Evolutionary conservation across 768 basidiomycete genomes (phyloP).

Genomic region (Suillus subaureus): DNA sequence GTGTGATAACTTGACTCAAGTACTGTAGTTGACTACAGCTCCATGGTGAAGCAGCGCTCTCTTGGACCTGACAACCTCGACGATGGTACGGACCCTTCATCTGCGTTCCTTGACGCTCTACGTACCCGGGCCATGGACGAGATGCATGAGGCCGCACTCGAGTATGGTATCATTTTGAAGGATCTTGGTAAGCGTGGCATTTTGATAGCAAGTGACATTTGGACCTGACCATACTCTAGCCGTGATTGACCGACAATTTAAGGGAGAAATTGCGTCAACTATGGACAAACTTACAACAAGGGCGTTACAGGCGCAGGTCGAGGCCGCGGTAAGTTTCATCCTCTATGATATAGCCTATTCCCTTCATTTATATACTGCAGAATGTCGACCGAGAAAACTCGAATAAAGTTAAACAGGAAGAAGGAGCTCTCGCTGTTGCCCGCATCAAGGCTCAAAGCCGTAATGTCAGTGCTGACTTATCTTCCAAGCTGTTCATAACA

Average conservation of each 20-base stretch:
- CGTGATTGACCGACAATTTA: conserved; percentile 87
- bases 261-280: conserved; percentile 82
- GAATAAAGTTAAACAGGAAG: conserved; percentile 85
- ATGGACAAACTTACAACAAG: conserved; percentile 87
- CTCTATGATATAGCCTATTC: not conserved
- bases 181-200: conserved; percentile 58
- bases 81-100: conserved; percentile 67
- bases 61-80: conserved; percentile 76
- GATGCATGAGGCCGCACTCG: conserved; percentile 76
- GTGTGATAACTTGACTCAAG: conserved; percentile 1
- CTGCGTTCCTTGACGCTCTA: conserved; percentile 81
- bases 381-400: conserved; percentile 87
- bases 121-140: conserved; percentile 87
- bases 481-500: conserved; percentile 12
- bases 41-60: conserved; percentile 79
- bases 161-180: conserved; percentile 83
- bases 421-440: conserved; percentile 76
- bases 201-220: conserved; percentile 3
- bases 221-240: conserved; percentile 43
- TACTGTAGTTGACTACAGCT: conserved; percentile 50
- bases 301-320: conserved; percentile 84
- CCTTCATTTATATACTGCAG: conserved; percentile 34
- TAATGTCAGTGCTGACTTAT: conserved; percentile 36
- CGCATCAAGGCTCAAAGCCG: conserved; percentile 71
- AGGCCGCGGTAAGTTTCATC: conserved; percentile 63